These are phyloP conservation scores for Codiaeum variegatum DNA, from an alignment of 441 rosid species.

Conservation along the genomic window DNA sequence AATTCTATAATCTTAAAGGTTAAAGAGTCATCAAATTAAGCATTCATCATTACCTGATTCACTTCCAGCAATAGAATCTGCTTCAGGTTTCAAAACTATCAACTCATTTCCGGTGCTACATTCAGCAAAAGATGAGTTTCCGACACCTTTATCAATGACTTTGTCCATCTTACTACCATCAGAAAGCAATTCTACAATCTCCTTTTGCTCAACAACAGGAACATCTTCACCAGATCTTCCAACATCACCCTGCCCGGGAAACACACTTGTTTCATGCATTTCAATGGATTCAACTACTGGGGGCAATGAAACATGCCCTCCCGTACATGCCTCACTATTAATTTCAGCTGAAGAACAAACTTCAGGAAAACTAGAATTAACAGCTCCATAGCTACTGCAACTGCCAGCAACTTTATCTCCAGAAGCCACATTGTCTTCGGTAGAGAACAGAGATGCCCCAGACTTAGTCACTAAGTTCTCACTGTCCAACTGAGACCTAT, in stretches of 20 bases:
- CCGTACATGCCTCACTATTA: conserved; percentile 24
- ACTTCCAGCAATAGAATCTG: conserved; percentile 30
- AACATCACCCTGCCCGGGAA: conserved; percentile 22
- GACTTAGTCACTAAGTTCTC: conserved; percentile 26
- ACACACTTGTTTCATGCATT: conserved; percentile 19
- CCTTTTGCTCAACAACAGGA: conserved; percentile 22
- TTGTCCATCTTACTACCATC: conserved; percentile 25
- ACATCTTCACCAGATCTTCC: conserved; percentile 14
- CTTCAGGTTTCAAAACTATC: conserved; percentile 27
- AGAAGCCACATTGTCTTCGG: conserved; percentile 26
- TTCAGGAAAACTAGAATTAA: conserved; percentile 12
- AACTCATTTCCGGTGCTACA: conserved; percentile 29
- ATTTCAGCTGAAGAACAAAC: conserved; percentile 31
- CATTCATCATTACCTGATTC: conserved; percentile 41
- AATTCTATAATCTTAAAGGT: conserved; percentile 6
- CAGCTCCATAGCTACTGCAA: conserved; percentile 18
- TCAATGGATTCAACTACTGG: conserved; percentile 23
- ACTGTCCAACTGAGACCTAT: conserved; percentile 25
- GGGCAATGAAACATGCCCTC: conserved; percentile 22
- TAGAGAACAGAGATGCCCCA: conserved; percentile 28
- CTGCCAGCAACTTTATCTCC: conserved; percentile 30
- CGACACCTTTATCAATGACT: conserved; percentile 25
- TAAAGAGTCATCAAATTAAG: conserved; percentile 13
- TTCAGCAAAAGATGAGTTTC: conserved; percentile 23
- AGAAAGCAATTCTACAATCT: conserved; percentile 32